Base-by-base conservation (phyloP, 163 green algal species). In the Scenedesmus sp. region DNA sequence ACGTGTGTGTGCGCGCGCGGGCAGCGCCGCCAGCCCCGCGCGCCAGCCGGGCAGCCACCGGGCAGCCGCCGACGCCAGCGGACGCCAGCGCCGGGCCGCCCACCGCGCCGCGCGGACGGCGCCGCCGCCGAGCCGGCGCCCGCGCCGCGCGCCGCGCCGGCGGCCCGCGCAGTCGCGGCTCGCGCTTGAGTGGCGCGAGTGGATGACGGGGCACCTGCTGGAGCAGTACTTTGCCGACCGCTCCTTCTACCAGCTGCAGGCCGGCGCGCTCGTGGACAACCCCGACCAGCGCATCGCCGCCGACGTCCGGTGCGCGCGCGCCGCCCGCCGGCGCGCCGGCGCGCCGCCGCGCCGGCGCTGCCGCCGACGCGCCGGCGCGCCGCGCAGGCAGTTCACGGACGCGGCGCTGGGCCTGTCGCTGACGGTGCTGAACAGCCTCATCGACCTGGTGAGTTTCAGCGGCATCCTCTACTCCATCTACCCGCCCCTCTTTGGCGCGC, bases 391-490 rank as follows among this genome's bases (percentile, higher is more conserved):
- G 44, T 99, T 99, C 88, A 98, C 94, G 33, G 91, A 93, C 78
- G 95, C 93, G 6, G 86, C 95, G 0, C 69, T 99, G 42, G 81
- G 57, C 6, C 92, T 99, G 71, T 85, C 87, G 0, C 85, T 98
- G 36, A 93, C 89, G 7, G 66, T 98, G 20, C 86, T 99, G 44
- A 98, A 97, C 78, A 87, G 94, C 2, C 31, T 83, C 0, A 86
- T 98, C 18, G 96, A 99, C 88, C 91, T 99, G 42, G 77, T 98
- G 3, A 96, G 88, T 42, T 99, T 99, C 88, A 94, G 87, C 26
- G 91, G 88, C 75, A 98, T 99, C 83, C 84, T 99, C 60, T 98
- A 93, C 86, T 90, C 85, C 71, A 99, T 99, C 78, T 99, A 99
- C 85, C 96, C 96, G 3, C 96, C 96, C 0, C 90, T 99, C 18